Conservation (phyloP, 169 alveolate genomes). For the Plasmodium coatneyi region DNA sequence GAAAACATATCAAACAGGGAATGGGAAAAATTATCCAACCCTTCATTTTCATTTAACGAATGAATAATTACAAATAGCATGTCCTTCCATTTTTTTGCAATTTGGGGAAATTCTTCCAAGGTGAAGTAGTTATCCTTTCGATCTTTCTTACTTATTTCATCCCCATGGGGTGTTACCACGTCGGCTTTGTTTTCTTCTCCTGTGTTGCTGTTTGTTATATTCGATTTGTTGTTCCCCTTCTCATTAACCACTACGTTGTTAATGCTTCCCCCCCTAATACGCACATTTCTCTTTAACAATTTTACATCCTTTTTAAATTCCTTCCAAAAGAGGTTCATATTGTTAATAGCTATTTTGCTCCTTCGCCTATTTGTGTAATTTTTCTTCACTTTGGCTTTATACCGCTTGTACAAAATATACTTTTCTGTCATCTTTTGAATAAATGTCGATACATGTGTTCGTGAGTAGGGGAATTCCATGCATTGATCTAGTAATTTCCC, state of each 20-base stretch:
- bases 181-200: neutral
- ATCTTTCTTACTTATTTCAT: neutral
- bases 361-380: slow-evolving; percentile 8
- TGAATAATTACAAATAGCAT: slow-evolving; percentile 24
- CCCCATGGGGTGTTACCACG: neutral
- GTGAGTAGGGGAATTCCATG: slow-evolving; percentile 19
- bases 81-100: slow-evolving; percentile 66
- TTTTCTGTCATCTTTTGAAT: slow-evolving; percentile 30
- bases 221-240: neutral
- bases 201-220: neutral
- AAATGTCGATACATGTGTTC: slow-evolving; percentile 16
- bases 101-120: slow-evolving; percentile 15
- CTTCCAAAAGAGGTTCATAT: slow-evolving; percentile 65
- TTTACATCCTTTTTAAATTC: slow-evolving; percentile 61
- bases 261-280: neutral
- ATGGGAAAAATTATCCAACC: slow-evolving; percentile 31
- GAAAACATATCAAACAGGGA: slow-evolving; percentile 34
- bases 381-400: slow-evolving; percentile 43
- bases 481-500: slow-evolving; percentile 34
- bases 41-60: slow-evolving; percentile 38
- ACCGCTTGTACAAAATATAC: slow-evolving; percentile 36
- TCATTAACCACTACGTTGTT: neutral
- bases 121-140: neutral
- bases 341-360: neutral
- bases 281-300: slow-evolving; percentile 16